phyloP scores from a whole-genome alignment of 805 yeast genomes.

The Candida awuae region DNA sequence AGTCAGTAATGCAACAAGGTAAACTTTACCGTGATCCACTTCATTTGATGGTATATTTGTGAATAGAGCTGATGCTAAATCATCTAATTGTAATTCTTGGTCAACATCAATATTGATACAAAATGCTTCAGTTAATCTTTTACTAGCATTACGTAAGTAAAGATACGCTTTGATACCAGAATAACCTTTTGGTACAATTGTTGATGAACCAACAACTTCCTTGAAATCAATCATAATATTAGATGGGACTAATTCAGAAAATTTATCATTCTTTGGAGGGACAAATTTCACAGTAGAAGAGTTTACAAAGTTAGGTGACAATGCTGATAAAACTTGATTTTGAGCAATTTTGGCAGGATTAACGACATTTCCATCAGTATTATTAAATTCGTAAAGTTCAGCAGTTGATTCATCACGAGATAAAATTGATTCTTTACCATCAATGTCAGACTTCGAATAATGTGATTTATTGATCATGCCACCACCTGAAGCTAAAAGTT shows the following conservation, averaged over 20 bases:
- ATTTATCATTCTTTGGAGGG: slow-evolving; percentile 41
- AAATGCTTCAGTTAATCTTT: slow-evolving; percentile 71
- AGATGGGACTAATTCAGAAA: slow-evolving; percentile 44
- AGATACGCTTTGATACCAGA: slow-evolving; percentile 66
- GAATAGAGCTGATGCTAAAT: slow-evolving; percentile 71
- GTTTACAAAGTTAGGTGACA: slow-evolving; percentile 53
- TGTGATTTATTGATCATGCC: slow-evolving; percentile 28
- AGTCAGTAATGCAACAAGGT: slow-evolving; percentile 66
- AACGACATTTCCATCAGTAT: slow-evolving; percentile 17
- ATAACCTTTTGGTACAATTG: slow-evolving; percentile 56
- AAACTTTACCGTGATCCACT: slow-evolving; percentile 52
- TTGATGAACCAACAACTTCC: slow-evolving; percentile 53
- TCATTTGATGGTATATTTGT: slow-evolving; percentile 65
- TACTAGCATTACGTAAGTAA: slow-evolving; percentile 56
- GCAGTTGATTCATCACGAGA: slow-evolving; percentile 58
- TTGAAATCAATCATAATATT: slow-evolving; percentile 74
- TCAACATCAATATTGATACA: slow-evolving; percentile 55
- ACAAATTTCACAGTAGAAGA: slow-evolving; percentile 29
- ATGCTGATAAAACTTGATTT: slow-evolving; percentile 61
- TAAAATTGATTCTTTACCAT: slow-evolving; percentile 58
- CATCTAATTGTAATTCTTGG: slow-evolving; percentile 52
- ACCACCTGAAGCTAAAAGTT: slow-evolving; percentile 41
- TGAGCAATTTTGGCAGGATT: slow-evolving; percentile 54
- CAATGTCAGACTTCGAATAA: slow-evolving; percentile 19
- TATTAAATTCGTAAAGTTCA: slow-evolving; percentile 35